These are phyloP conservation scores for Hanseniaspora nectarophila DNA, from an alignment of 805 yeast species.

Conservation along the genomic window DNA sequence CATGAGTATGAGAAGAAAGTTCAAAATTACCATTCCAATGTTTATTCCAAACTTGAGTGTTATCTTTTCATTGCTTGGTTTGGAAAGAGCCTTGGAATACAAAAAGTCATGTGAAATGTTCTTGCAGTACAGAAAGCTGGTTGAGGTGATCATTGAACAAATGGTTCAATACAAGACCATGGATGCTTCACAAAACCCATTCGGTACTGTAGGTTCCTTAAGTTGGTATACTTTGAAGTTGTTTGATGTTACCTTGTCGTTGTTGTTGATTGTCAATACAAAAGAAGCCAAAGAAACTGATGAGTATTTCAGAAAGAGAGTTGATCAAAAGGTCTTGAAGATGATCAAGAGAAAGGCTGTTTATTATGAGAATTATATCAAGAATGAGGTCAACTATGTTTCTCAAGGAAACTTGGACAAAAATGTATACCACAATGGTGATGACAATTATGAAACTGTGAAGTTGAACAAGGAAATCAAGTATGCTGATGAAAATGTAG, in stretches of 20 bases:
- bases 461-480: slow-evolving; percentile 13
- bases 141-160: slow-evolving; percentile 43
- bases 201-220: slow-evolving; percentile 48
- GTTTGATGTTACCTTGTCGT: slow-evolving; percentile 47
- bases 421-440: slow-evolving; percentile 9
- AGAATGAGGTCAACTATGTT: background rate
- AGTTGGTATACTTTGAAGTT: slow-evolving; percentile 45
- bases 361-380: slow-evolving; percentile 23
- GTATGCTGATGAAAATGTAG: background rate
- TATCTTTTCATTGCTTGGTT: slow-evolving; percentile 51
- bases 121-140: slow-evolving; percentile 35
- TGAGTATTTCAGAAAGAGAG: slow-evolving; percentile 17
- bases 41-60: slow-evolving; percentile 53
- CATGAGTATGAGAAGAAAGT: slow-evolving; percentile 32
- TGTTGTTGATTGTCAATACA: slow-evolving; percentile 38
- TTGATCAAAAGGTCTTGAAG: slow-evolving; percentile 23
- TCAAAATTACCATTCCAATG: slow-evolving; percentile 46
- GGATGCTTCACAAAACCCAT: slow-evolving; percentile 33
- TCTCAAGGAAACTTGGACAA: slow-evolving; percentile 3
- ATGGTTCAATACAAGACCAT: slow-evolving; percentile 39
- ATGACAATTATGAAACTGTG: slow-evolving; percentile 8
- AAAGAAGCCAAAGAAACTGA: slow-evolving; percentile 28
- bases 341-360: slow-evolving; percentile 22
- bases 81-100: slow-evolving; percentile 69
- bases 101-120: slow-evolving; percentile 72